Base-by-base conservation (phyloP, 2,329 filamentous ascomycete genomes). In the Sclerotinia borealis region DNA sequence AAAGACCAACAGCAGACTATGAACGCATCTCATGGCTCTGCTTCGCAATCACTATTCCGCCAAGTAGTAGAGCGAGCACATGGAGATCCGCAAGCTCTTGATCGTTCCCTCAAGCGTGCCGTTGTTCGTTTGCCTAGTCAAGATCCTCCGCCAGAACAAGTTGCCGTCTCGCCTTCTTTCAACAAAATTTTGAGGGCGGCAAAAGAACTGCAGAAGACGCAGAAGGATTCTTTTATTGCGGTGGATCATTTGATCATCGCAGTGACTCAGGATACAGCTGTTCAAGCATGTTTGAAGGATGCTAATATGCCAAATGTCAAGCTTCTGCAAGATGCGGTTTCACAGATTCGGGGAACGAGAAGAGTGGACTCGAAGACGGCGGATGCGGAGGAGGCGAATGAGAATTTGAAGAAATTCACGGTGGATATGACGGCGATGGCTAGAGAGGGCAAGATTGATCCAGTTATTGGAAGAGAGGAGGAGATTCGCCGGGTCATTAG, bases 371-470 rank as follows among this genome's bases (percentile, higher is more conserved):
- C 92, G 65, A 96, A 96, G 80, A 96, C 91, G 4, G 95, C 95
- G 62, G 95, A 99, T 77, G 87, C 89, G 0, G 95, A 98, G 77
- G 83, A 90, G 72, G 93, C 97, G 72, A 91, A 93, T 72, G 95
- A 99, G 78, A 97, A 96, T 74, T 81, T 99, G 65, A 91, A 93
- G 80, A 99, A 98, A 74, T 99, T 97, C 78, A 98, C 95, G 63
- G 95, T 98, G 72, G 95, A 99, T 77, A 96, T 99, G 92, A 99
- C 95, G 13, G 84, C 91, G 56, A 88, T 97, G 87, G 95, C 95
- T 65, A 85, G 93, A 75, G 95, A 99, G 79, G 96, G 96, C 75
- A 98, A 98, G 79, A 93, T 98, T 64, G 93, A 98, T 75, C 93
- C 93, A 2, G 93, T 98, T 75, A 98, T 98, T 77, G 93, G 93